Percentiles rank a stretch among this genome's conserved stretches.
These are phyloP conservation scores for Globisporangium spinosum DNA, from an alignment of 352 stramenopile species.

Conservation along the genomic window DNA sequence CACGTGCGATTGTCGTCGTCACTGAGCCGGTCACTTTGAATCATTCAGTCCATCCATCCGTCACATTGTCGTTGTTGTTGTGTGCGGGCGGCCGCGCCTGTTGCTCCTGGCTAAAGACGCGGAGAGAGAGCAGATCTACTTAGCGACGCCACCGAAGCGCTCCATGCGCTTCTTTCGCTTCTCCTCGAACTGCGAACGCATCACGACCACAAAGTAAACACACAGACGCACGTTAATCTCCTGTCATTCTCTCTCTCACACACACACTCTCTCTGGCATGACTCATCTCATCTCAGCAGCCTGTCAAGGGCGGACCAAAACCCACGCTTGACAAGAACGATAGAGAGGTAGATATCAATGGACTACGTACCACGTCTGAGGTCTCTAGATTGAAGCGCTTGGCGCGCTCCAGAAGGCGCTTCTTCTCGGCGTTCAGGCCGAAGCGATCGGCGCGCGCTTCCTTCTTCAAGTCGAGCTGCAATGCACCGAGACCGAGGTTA, in stretches of 20 bases:
- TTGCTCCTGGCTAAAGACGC: conserved; percentile 14
- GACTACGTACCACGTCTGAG: conserved; percentile 56
- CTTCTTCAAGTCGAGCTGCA: conserved; percentile 81
- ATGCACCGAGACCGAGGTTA: too few relatives aligned
- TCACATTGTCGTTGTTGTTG: neutral
- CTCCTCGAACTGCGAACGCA: conserved; percentile 48
- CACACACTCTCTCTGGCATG: neutral
- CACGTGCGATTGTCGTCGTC: neutral
- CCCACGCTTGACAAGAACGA: neutral
- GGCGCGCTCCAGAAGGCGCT: conserved; percentile 74
- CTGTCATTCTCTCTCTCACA: neutral
- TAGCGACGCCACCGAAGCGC: conserved; percentile 42
- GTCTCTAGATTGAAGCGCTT: conserved; percentile 85
- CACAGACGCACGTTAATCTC: neutral
- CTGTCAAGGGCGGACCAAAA: conserved; percentile 6
- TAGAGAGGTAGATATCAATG: neutral
- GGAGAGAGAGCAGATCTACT: neutral
- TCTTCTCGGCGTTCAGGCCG: conserved; percentile 76
- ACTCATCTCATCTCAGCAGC: conserved; percentile 1
- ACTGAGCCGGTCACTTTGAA: neutral
- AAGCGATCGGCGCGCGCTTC: conserved; percentile 74
- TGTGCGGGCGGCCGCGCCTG: neutral
- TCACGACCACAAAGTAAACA: neutral
- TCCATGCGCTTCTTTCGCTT: conserved; percentile 74
- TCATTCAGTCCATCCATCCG: neutral